A percentile compares a stretch with the other conserved stretches of the same genome.
Evolutionary conservation across 1,284 basidiomycete genomes (phyloP).

Genomic region (Microstroma glucosiphilum): DNA sequence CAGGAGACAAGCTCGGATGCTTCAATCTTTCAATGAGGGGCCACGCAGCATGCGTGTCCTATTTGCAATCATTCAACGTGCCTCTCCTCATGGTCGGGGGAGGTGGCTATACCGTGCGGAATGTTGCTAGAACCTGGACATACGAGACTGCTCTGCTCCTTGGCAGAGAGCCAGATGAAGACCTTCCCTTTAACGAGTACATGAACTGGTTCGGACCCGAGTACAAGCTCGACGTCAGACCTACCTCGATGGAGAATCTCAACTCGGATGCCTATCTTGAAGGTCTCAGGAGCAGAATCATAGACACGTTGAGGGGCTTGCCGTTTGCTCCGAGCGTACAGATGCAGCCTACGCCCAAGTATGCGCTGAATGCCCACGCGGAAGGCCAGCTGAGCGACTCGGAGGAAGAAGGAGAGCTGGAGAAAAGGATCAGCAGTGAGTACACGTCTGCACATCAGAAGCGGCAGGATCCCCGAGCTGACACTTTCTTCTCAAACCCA

Average conservation of each 20-base stretch:
- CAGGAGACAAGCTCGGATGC: conserved; percentile 91
- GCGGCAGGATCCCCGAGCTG: neutral
- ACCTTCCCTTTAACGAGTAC: conserved; percentile 86
- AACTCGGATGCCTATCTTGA: conserved; percentile 81
- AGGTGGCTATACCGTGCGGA: conserved; percentile 86
- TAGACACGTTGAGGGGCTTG: conserved; percentile 72
- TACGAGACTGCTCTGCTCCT: conserved; percentile 93
- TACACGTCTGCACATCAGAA: no score
- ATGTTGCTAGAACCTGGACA: conserved; percentile 90
- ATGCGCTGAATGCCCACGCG: conserved; percentile 58
- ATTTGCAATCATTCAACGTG: conserved; percentile 73
- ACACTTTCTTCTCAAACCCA: no score
- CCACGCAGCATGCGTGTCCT: conserved; percentile 84
- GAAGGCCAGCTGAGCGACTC: conserved; percentile 51
- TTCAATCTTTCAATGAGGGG: conserved; percentile 90
- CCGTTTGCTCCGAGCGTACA: conserved; percentile 78
- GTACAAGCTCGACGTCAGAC: conserved; percentile 82
- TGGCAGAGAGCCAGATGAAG: conserved; percentile 72
- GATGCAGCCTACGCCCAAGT: conserved; percentile 72
- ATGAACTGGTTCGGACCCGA: conserved; percentile 97
- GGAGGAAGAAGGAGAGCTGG: conserved; percentile 29
- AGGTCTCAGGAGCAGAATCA: conserved; percentile 61
- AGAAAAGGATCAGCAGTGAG: conserved; percentile 3
- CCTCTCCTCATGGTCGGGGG: conserved; percentile 89
- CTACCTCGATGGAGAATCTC: conserved; percentile 89